Evolutionary conservation across 2,329 filamentous ascomycete species (phyloP), one percentile per base, ranked within the genome.

Genomic region (Sporothrix pseudoabietina): DNA sequence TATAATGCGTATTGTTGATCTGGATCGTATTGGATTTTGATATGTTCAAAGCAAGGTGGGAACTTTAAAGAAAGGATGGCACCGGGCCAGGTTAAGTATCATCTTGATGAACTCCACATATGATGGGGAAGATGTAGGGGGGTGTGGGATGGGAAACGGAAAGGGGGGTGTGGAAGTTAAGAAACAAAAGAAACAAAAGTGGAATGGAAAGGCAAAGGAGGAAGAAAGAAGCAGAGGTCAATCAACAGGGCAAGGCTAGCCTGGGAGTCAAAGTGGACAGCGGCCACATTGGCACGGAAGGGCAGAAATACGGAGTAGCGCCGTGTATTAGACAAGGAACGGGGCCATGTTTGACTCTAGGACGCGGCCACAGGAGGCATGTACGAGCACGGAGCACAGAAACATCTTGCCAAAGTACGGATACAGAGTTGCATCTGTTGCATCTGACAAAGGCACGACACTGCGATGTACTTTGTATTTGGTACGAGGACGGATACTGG

Each of bases 311-410:
- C 41, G 69, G 70, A 71, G 70, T 69, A 63, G 71, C 52, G 49
- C 55, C 54, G 74, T 69, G 73, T 49, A 73, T 65, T 72, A 71
- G 73, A 71, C 72, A 74, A 72, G 63, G 75, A 75, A 77, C 77
- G 77, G 79, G 78, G 78, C 77, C 78, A 75, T 76, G 77, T 77
- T 77, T 77, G 76, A 78, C 76, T 78, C 74, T 77, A 71, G 75
- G 75, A 77, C 78, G 74, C 54, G 59, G 57, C 55, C 47, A 26
- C 10, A 54, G 76, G 75, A 61, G 54, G 41, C 16, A 59, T 77
- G 78, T 32, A 71, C 35, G 55, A 35, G 9, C 41, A 16, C 61
- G 63, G 26, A 52, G 19, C 70, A 55, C 35, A 47, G 49, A n/a
- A 35, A 55, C 44, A 44, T 47, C 39, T 19, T 66, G 61, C n/a